Evolutionary conservation across 192 early-diverging fungal species (phyloP).

Genomic region (Geranomyces variabilis): DNA sequence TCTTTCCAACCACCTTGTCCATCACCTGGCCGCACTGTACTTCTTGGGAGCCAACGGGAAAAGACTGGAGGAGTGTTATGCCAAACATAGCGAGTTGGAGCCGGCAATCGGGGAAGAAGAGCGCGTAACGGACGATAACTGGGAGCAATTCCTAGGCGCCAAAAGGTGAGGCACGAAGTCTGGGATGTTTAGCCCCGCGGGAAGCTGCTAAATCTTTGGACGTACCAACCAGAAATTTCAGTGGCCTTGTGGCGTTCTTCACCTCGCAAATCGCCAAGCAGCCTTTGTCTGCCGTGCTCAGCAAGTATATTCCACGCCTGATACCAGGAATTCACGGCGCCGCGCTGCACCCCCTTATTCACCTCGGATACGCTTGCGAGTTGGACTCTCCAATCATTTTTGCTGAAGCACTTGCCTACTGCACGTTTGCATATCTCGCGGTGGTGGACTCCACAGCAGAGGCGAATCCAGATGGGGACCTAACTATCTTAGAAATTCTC

Average conservation of each 20-base stretch:
- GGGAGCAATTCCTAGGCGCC: background rate
- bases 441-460: background rate
- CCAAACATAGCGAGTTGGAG: background rate
- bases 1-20: slow-evolving; percentile 9
- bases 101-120: background rate
- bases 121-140: background rate
- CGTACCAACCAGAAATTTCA: slow-evolving; percentile 3
- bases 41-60: slow-evolving; percentile 1
- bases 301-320: background rate
- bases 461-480: background rate
- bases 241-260: slow-evolving; percentile 2
- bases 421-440: slow-evolving; percentile 14
- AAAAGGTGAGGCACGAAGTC: background rate
- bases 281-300: background rate
- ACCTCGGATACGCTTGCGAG: slow-evolving; percentile 25
- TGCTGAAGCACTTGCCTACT: slow-evolving; percentile 27
- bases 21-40: slow-evolving; percentile 3
- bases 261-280: background rate
- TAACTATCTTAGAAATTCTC: background rate
- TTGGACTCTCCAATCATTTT: slow-evolving; percentile 9
- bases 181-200: background rate
- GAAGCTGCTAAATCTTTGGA: background rate
- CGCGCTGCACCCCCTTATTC: slow-evolving; percentile 24
- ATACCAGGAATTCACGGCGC: slow-evolving; percentile 6
- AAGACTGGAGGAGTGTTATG: background rate